A percentile compares a stretch with the other conserved stretches of the same genome.
phyloP scores from a whole-genome alignment of 768 basidiomycete species.

The Dendrothele bispora region DNA sequence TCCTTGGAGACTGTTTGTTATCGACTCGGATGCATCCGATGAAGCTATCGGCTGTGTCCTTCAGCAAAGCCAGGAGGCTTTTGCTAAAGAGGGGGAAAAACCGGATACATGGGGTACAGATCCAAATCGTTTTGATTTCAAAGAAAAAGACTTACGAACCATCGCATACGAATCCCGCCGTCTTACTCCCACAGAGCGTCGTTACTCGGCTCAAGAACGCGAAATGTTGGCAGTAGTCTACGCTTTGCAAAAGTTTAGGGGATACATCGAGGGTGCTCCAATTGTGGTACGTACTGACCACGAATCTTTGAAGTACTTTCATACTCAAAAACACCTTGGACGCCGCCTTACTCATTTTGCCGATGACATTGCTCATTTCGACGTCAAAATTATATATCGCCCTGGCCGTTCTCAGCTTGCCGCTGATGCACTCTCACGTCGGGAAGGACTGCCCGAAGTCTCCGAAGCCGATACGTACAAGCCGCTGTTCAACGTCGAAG shows the following conservation, averaged over 20 bases:
- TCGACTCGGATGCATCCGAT: not conserved
- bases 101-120: not conserved
- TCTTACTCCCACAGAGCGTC: slow-evolving; percentile 11
- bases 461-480: slow-evolving; percentile 15
- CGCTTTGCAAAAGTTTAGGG: slow-evolving; percentile 16
- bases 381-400: slow-evolving; percentile 15
- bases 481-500: slow-evolving; percentile 11
- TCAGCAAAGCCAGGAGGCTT: too few species aligned
- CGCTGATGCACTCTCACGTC: slow-evolving; percentile 18
- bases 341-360: slow-evolving; percentile 18
- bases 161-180: slow-evolving; percentile 11
- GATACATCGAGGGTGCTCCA: slow-evolving; percentile 20
- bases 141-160: slow-evolving; percentile 12
- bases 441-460: slow-evolving; percentile 12
- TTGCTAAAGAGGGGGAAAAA: too few species aligned
- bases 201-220: slow-evolving; percentile 12
- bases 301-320: slow-evolving; percentile 20
- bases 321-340: slow-evolving; percentile 17
- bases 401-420: slow-evolving; percentile 14
- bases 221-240: slow-evolving; percentile 16
- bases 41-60: not conserved
- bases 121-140: slow-evolving; percentile 2
- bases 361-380: slow-evolving; percentile 16
- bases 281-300: slow-evolving; percentile 21
- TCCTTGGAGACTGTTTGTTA: not conserved